Evolutionary conservation across 352 stramenopile genomes (phyloP), one percentile per base, ranked within the genome.

Genomic region (Phytophthora pseudosyringae): DNA sequence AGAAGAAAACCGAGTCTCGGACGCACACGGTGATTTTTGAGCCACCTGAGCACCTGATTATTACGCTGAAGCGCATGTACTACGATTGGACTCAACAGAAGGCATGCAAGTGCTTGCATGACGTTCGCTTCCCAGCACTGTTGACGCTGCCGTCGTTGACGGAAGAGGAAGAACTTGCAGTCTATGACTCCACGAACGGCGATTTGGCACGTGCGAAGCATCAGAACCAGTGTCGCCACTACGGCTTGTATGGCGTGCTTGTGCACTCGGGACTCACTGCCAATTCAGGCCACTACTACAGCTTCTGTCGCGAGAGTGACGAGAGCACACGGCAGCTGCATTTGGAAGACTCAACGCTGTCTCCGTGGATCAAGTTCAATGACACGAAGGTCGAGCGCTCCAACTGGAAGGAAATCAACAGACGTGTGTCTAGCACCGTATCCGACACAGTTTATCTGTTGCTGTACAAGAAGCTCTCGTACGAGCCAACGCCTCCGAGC

Each of bases 341-440:
- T 50, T 47, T 93, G 4, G 76, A 94, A 36, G 90, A 97, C 60
- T 86, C 88, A 4, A 46, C 80, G 12, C 47, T 80, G n/a, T 81
- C 86, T 12, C 90, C 91, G 8, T 97, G 91, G 91, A 91, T 96
- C 53, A 96, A 97, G 44, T 97, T 97, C 26, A 97, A 97, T 59
- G 91, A 97, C 69, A 88, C 67, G 36, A 91, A 89, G 44, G 83
- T 97, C 8, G 75, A 91, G 53, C 66, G 71, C 6, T 94, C 90
- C 1, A 89, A 63, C 54, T 97, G 89, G 90, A 72, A 71, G 16
- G 90, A 96, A 45, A 93, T 97, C 49, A 90, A 91, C 41, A 64
- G 69, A n/a, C 60, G 81, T 1, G 81, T 97, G 26, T 68, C 75
- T 2, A 88, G 79, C 55, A 96, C 90, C 7, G 86, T 95, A 28